Percentiles rank a stretch among this genome's conserved stretches.
Conservation (phyloP, 208 protist genomes). For the Vickermania spadyakhi region DNA sequence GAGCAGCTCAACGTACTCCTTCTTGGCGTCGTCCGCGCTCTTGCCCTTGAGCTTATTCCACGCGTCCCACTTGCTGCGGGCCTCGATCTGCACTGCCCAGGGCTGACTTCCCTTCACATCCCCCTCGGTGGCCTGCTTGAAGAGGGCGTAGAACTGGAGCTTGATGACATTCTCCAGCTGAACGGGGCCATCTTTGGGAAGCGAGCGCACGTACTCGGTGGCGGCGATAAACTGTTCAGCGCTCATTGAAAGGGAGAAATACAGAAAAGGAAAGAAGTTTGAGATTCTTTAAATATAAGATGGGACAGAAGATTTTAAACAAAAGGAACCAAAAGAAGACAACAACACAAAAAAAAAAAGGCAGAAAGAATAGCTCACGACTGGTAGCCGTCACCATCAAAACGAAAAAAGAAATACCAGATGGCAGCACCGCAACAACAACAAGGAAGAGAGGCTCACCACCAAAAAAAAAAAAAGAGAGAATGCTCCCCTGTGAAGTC, state of each 20-base stretch:
- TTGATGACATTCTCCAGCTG: slow-evolving; percentile 86
- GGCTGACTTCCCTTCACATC: slow-evolving; percentile 85
- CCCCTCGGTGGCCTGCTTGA: slow-evolving; percentile 96
- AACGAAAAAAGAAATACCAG: too few species aligned
- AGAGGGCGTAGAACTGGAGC: slow-evolving; percentile 94
- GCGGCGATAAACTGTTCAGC: slow-evolving; percentile 74
- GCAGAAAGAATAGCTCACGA: not conserved
- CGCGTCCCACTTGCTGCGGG: slow-evolving; percentile 93
- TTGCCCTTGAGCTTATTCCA: slow-evolving; percentile 89
- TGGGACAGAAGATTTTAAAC: slow-evolving; percentile 9
- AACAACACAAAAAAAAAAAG: slow-evolving; percentile 3
- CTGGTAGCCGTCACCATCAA: too few species aligned
- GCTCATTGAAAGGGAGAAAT: slow-evolving; percentile 35
- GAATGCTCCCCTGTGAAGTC: too few species aligned
- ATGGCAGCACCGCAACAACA: too few species aligned
- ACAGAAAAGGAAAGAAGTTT: slow-evolving; percentile 1
- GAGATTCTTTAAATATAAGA: slow-evolving; percentile 3
- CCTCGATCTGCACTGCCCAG: slow-evolving; percentile 88
- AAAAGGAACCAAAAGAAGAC: slow-evolving; percentile 8
- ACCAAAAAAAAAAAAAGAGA: too few species aligned
- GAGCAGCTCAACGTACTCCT: slow-evolving; percentile 78
- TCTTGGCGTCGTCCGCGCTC: slow-evolving; percentile 85
- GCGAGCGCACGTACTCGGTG: slow-evolving; percentile 68
- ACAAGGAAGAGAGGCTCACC: too few species aligned
- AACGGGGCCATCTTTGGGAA: slow-evolving; percentile 69